phyloP scores from a whole-genome alignment of 2,329 filamentous ascomycete species.

The Incumbomyces delicatus region DNA sequence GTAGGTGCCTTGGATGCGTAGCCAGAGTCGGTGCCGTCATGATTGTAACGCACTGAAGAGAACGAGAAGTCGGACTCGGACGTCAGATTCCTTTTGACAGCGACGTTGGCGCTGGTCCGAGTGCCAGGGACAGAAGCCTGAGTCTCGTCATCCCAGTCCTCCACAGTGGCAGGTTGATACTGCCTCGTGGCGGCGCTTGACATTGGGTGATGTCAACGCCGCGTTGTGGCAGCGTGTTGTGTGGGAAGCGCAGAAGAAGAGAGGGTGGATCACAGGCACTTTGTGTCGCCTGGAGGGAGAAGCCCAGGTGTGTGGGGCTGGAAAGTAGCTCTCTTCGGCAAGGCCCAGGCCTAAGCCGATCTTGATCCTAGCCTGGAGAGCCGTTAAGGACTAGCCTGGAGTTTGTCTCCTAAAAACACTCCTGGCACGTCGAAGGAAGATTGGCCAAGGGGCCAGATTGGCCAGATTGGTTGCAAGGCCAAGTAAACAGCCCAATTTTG shows the following conservation, averaged over 20 bases:
- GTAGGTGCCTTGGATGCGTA: constrained; percentile 51
- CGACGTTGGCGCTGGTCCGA: constrained; percentile 41
- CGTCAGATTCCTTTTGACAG: constrained; percentile 38
- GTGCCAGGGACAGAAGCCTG: constrained; percentile 37
- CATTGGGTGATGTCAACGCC: constrained; percentile 10
- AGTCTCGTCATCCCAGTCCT: constrained; percentile 40
- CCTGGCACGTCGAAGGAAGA: no score
- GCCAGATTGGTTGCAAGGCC: background rate
- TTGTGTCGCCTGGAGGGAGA: constrained; percentile 3
- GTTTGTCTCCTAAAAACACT: background rate
- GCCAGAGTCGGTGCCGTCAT: constrained; percentile 51
- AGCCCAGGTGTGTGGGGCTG: background rate
- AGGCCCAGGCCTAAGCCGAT: constrained; percentile 4
- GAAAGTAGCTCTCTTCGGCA: constrained; percentile 4
- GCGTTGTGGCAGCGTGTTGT: background rate
- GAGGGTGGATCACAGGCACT: constrained; percentile 5
- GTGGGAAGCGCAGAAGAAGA: constrained; percentile 1
- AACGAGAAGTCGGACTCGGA: constrained; percentile 24
- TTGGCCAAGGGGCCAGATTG: no score
- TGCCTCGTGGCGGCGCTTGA: constrained; percentile 19
- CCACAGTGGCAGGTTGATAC: constrained; percentile 35
- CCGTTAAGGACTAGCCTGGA: background rate
- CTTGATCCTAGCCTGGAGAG: constrained; percentile 3
- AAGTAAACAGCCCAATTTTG: background rate
- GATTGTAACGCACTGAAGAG: constrained; percentile 26